phyloP scores from a whole-genome alignment of 1,284 basidiomycete species.

The Ustilago xerochloae region DNA sequence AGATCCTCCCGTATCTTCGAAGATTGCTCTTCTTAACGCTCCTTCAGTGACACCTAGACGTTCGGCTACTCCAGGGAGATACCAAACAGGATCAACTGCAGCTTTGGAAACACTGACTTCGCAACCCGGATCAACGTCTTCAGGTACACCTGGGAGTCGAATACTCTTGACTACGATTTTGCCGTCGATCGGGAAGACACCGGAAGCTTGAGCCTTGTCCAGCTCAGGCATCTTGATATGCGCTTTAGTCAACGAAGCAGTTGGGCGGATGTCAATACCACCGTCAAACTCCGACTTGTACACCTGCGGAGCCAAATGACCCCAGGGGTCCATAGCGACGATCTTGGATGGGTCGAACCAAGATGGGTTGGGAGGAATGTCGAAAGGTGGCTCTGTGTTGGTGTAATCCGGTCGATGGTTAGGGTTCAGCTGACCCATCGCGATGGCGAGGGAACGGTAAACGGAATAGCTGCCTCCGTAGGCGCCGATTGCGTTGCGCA shows the following conservation, averaged over 20 bases:
- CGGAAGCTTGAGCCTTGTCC: conserved; percentile 80
- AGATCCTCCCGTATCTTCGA: conserved; percentile 93
- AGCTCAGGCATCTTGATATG: conserved; percentile 90
- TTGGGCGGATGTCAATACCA: conserved; percentile 63
- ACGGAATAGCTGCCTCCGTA: conserved; percentile 94
- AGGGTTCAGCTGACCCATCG: conserved; percentile 84
- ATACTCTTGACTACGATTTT: conserved; percentile 73
- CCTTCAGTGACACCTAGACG: conserved; percentile 75
- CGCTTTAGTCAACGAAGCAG: conserved; percentile 79
- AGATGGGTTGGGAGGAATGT: conserved; percentile 80
- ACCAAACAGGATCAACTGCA: conserved; percentile 80
- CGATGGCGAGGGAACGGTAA: conserved; percentile 82
- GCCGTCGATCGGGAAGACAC: conserved; percentile 82
- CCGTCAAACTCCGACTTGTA: conserved; percentile 72
- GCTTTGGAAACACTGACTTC: conserved; percentile 85
- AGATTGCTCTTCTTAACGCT: conserved; percentile 84
- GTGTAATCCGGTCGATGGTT: conserved; percentile 74
- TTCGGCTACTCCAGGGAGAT: conserved; percentile 79
- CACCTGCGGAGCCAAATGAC: conserved; percentile 85
- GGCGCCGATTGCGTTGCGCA: conserved; percentile 91
- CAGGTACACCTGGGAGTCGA: conserved; percentile 47
- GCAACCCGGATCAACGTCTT: conserved; percentile 77
- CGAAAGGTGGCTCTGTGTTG: conserved; percentile 88
- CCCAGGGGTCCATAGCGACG: conserved; percentile 93
- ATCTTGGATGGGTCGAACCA: conserved; percentile 88